phyloP scores from a whole-genome alignment of 179 eudicot species.

The Beta macrorhiza region DNA sequence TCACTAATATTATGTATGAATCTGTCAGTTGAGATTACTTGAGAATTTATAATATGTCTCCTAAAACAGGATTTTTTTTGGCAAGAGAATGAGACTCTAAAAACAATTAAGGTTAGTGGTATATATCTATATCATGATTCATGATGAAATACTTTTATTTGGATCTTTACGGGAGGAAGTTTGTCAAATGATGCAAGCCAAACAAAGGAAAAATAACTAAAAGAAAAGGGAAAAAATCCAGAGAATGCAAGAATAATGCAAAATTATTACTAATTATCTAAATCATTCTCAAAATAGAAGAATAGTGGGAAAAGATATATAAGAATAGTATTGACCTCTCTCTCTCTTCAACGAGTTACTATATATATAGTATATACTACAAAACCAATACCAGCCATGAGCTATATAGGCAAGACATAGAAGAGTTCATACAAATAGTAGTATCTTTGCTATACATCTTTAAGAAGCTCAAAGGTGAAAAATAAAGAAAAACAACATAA shows the following conservation, averaged over 20 bases:
- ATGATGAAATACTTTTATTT: too few relatives aligned
- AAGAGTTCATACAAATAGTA: slow-evolving; percentile 34
- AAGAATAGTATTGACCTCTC: not conserved
- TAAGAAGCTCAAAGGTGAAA: slow-evolving; percentile 27
- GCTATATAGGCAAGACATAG: slow-evolving; percentile 19
- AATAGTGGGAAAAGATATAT: not conserved
- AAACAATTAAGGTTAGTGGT: too few relatives aligned
- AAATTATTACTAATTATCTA: not conserved
- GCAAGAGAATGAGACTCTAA: too few relatives aligned
- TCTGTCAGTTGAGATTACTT: too few relatives aligned
- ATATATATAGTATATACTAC: slow-evolving; percentile 19
- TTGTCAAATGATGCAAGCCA: too few relatives aligned
- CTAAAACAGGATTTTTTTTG: too few relatives aligned
- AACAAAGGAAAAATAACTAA: too few relatives aligned
- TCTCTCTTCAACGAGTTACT: slow-evolving; percentile 1
- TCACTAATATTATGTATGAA: too few relatives aligned
- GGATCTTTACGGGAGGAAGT: too few relatives aligned
- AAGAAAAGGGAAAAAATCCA: too few relatives aligned
- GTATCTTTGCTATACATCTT: slow-evolving; percentile 38
- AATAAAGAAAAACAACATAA: slow-evolving; percentile 9
- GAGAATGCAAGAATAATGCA: not conserved
- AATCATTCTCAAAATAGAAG: not conserved
- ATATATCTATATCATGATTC: too few relatives aligned
- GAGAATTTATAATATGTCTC: too few relatives aligned
- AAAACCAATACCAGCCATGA: slow-evolving; percentile 28